Evolutionary conservation across 257 asterid species (phyloP), one percentile per base, ranked within the genome.

Genomic region (Galeopsis tetrahit): DNA sequence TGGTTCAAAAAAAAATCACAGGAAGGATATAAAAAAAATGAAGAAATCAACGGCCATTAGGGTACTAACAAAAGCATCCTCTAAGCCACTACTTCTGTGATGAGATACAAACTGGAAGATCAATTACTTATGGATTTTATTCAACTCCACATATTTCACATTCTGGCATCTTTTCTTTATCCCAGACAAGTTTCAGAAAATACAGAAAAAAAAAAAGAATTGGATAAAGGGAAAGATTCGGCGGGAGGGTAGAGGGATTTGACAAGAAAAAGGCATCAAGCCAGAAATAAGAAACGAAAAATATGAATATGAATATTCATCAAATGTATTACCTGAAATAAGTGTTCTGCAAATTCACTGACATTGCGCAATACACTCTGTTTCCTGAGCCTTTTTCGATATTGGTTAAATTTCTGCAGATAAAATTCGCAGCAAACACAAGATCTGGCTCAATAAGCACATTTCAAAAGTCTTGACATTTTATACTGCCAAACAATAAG

Each of bases 291-390:
- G n/a, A 35, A 33, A 34, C 14, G 3, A 9, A 63, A 39, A 75
- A 70, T 48, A n/a, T n/a, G n/a, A n/a, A n/a, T 11, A 4, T 15
- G 68, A 64, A 11, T 67, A 2, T 36, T 66, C 56, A 61, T 56
- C 48, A 21, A 43, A 43, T 56, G 64, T 63, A 74, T 40, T 63
- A 88, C 99, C 93, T 91, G 88, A 78, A 89, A 89, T 69, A 91
- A 74, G 63, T 82, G 83, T 62, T 94, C 97, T 13, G 97, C 87
- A 79, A 87, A 84, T 74, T 88, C 86, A 80, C 85, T 72, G 78
- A 83, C 83, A 83, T 88, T 84, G 77, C 75, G 84, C 63, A 86
- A 77, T 81, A 91, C 58, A 44, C 68, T 77, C 77, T 83, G 82
- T 77, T 85, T 91, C 85, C 77, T 75, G 69, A 75, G 71, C 83